phyloP scores from a whole-genome alignment of 345 rosid genomes.

The Salix dunnii region DNA sequence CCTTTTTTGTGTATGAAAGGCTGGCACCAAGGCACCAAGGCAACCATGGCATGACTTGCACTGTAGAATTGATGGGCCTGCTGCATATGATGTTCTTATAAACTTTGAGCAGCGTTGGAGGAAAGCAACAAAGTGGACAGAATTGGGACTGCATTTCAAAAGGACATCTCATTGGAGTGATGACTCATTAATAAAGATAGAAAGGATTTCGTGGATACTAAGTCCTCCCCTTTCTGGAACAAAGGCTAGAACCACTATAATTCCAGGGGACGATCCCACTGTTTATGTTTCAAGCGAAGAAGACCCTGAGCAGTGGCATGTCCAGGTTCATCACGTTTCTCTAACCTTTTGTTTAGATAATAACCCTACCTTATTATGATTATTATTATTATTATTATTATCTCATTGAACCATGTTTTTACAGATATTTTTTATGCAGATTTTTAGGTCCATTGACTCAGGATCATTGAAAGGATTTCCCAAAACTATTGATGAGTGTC shows the following conservation, averaged over 20 bases:
- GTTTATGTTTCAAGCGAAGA: conserved; percentile 53
- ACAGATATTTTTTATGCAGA: conserved; percentile 35
- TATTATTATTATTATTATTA: not conserved
- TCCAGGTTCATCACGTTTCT: conserved; percentile 51
- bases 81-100: conserved; percentile 89
- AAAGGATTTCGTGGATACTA: conserved; percentile 87
- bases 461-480: conserved; percentile 88
- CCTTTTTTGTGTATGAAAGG: conserved; percentile 33
- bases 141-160: conserved; percentile 56
- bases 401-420: not conserved
- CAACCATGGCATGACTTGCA: conserved; percentile 99
- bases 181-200: conserved; percentile 75
- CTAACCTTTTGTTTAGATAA: not conserved
- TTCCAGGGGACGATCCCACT: conserved; percentile 51
- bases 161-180: conserved; percentile 66
- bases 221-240: conserved; percentile 47
- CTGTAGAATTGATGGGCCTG: conserved; percentile 86
- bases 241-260: conserved; percentile 38
- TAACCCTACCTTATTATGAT: not conserved
- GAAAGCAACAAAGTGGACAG: conserved; percentile 74
- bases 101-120: conserved; percentile 99
- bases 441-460: conserved; percentile 82
- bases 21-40: conserved; percentile 73
- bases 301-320: conserved; percentile 76
- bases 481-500: conserved; percentile 35